Conservation (phyloP, 176 grass and related monocot species). For the Carex scoparia region DNA sequence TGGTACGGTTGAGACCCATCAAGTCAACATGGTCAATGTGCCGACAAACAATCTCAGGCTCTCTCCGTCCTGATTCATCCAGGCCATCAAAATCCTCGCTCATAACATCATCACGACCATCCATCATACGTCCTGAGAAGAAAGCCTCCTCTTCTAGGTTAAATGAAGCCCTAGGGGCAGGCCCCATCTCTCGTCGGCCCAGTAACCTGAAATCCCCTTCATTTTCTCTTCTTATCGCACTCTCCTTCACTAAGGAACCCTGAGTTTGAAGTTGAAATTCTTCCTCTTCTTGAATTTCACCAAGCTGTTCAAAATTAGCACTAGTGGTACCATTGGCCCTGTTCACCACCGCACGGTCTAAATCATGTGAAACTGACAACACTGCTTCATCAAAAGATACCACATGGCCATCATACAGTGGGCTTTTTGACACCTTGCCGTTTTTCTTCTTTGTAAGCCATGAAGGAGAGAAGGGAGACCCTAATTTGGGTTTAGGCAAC, state of each 20-base stretch:
- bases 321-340: constrained; percentile 41
- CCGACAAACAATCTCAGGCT: constrained; percentile 90
- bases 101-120: constrained; percentile 41
- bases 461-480: constrained; percentile 81
- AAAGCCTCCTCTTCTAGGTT: constrained; percentile 67
- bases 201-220: constrained; percentile 92
- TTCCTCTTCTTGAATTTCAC: constrained; percentile 83
- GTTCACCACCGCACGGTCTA: constrained; percentile 57
- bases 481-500: constrained; percentile 74
- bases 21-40: constrained; percentile 96
- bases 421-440: constrained; percentile 82
- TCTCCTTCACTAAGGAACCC: constrained; percentile 53
- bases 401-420: constrained; percentile 70
- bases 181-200: constrained; percentile 64
- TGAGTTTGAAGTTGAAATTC: constrained; percentile 61
- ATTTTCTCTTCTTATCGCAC: constrained; percentile 95
- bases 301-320: constrained; percentile 57
- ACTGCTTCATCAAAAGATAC: constrained; percentile 97
- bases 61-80: constrained; percentile 75
- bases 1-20: constrained; percentile 97
- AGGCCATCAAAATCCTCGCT: constrained; percentile 67
- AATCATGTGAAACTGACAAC: constrained; percentile 78
- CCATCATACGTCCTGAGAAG: constrained; percentile 40
- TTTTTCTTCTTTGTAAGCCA: constrained; percentile 80
- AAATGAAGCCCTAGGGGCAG: constrained; percentile 76